Percentiles rank a stretch among this genome's conserved stretches.
phyloP scores from a whole-genome alignment of 768 basidiomycete genomes.

The Asterophora parasitica region DNA sequence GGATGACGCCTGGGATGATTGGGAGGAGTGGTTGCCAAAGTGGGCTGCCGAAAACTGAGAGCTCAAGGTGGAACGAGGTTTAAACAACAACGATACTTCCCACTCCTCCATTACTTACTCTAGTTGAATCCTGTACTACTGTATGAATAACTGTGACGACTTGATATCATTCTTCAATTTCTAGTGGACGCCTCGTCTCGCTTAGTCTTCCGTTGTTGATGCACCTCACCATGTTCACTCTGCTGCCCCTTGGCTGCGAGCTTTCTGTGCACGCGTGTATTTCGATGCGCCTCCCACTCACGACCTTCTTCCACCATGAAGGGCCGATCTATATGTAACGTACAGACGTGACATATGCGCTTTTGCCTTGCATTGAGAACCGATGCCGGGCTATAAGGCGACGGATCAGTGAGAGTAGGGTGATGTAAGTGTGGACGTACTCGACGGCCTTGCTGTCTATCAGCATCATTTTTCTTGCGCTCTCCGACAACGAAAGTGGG shows the following conservation, averaged over 20 bases:
- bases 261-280: conserved; percentile 53
- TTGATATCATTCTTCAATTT: not conserved
- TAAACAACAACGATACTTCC: not conserved
- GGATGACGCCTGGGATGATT: conserved; percentile 27
- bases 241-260: conserved; percentile 27
- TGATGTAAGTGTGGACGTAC: conserved; percentile 27
- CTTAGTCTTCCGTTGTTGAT: not conserved
- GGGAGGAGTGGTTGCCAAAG: conserved; percentile 48
- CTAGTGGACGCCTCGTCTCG: not conserved
- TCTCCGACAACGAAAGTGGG: conserved; percentile 49
- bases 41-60: conserved; percentile 37
- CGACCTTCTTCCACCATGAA: conserved; percentile 57
- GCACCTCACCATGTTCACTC: not conserved
- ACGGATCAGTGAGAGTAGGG: conserved; percentile 6
- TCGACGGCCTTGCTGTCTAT: conserved; percentile 39
- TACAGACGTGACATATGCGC: conserved; percentile 59
- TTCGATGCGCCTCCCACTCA: conserved; percentile 54
- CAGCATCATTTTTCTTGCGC: conserved; percentile 49
- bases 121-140: not conserved
- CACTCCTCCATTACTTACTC: not conserved
- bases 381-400: conserved; percentile 45
- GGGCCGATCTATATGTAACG: conserved; percentile 49
- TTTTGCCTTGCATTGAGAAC: conserved; percentile 54
- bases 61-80: not conserved
- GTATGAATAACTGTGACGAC: not conserved